Conservation (phyloP, 2,329 filamentous ascomycete genomes). For the Mycosphaerella sp. region DNA sequence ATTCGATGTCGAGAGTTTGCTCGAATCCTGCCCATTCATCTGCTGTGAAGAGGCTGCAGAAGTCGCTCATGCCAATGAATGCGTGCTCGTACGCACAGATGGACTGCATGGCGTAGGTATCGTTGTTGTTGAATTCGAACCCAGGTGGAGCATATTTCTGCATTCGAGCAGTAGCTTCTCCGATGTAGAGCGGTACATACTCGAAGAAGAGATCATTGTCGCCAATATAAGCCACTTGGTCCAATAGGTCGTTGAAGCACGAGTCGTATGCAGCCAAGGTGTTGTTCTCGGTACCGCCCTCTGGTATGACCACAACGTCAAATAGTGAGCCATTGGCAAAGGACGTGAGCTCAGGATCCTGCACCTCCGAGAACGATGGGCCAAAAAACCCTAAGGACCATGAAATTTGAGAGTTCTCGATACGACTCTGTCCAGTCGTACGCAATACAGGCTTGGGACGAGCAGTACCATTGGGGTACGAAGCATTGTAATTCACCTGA, state of each 20-base stretch:
- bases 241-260: constrained; percentile 38
- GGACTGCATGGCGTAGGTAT: constrained; percentile 41
- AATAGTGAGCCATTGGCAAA: constrained; percentile 39
- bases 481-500: constrained; percentile 46
- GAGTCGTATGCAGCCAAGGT: constrained; percentile 49
- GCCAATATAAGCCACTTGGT: constrained; percentile 35
- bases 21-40: constrained; percentile 53
- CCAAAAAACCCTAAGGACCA: constrained; percentile 52
- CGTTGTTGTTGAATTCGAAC: constrained; percentile 46
- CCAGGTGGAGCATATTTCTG: constrained; percentile 44
- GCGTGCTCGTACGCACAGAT: constrained; percentile 51
- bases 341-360: constrained; percentile 37
- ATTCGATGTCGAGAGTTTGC: constrained; percentile 49
- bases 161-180: constrained; percentile 42
- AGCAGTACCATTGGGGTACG: constrained; percentile 45
- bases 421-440: constrained; percentile 51
- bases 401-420: constrained; percentile 50
- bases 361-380: constrained; percentile 38
- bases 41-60: constrained; percentile 50
- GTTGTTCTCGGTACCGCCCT: constrained; percentile 48
- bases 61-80: constrained; percentile 47
- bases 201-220: constrained; percentile 37
- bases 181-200: constrained; percentile 36
- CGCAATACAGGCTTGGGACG: constrained; percentile 48
- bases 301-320: constrained; percentile 47